Evolutionary conservation across 1,139 yeast genomes (phyloP).

Genomic region (Suhomyces terraborum): DNA sequence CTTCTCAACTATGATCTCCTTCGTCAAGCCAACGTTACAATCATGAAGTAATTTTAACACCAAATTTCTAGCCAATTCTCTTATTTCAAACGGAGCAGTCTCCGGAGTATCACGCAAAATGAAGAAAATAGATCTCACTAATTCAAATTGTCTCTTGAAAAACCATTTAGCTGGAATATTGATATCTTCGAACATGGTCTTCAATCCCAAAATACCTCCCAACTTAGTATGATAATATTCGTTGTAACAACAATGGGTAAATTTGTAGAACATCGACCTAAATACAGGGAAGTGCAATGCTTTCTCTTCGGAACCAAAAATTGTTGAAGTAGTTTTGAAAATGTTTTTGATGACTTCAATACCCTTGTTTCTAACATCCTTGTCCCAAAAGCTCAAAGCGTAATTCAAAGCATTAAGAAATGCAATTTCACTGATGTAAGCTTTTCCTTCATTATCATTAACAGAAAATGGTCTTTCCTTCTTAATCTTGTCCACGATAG

Average conservation of each 20-base stretch:
- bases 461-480: slow-evolving; percentile 72
- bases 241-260: slow-evolving; percentile 89
- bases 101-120: slow-evolving; percentile 88
- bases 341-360: slow-evolving; percentile 64
- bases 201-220: slow-evolving; percentile 87
- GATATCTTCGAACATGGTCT: slow-evolving; percentile 68
- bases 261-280: slow-evolving; percentile 73
- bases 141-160: slow-evolving; percentile 75
- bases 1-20: slow-evolving; percentile 62
- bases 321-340: slow-evolving; percentile 58
- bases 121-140: slow-evolving; percentile 83
- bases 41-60: slow-evolving; percentile 64
- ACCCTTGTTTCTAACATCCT: slow-evolving; percentile 72
- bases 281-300: slow-evolving; percentile 74
- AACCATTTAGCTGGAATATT: slow-evolving; percentile 74
- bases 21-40: slow-evolving; percentile 61
- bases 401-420: slow-evolving; percentile 73
- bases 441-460: slow-evolving; percentile 76
- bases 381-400: slow-evolving; percentile 78
- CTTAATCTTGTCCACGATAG: slow-evolving; percentile 69
- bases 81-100: slow-evolving; percentile 81
- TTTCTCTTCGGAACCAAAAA: slow-evolving; percentile 69
- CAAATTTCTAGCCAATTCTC: slow-evolving; percentile 68
- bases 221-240: slow-evolving; percentile 82
- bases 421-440: slow-evolving; percentile 67